Conservation (phyloP, 75 land plant genomes). For the Selaginella tamariscina region DNA sequence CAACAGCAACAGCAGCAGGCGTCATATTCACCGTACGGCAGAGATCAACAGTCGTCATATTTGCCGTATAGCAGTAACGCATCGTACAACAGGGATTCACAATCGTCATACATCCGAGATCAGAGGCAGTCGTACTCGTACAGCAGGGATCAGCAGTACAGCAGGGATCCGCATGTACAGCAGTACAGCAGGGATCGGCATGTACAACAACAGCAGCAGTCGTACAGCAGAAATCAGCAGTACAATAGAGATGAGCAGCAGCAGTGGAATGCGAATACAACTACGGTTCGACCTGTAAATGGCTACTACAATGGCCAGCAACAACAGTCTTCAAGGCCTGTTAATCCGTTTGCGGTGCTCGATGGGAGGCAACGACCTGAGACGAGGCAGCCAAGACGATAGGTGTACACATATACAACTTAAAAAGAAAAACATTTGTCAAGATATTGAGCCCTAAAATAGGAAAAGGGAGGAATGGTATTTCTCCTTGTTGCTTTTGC, state of each 20-base stretch:
- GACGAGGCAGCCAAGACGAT: too few relatives aligned
- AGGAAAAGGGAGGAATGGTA: too few relatives aligned
- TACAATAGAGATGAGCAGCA: background rate
- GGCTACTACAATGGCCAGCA: background rate
- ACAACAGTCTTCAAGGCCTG: background rate
- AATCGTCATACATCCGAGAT: too few relatives aligned
- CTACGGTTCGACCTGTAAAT: background rate
- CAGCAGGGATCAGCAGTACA: background rate
- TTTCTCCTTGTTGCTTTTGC: too few relatives aligned
- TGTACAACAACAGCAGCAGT: background rate
- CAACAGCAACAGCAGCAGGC: background rate
- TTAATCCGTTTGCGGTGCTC: background rate
- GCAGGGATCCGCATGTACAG: background rate
- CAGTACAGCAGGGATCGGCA: background rate
- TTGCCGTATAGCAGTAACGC: too few relatives aligned
- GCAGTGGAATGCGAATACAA: too few relatives aligned
- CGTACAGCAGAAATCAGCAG: background rate
- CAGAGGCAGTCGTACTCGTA: background rate
- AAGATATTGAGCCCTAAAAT: too few relatives aligned
- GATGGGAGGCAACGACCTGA: constrained; percentile 1
- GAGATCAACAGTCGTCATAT: too few relatives aligned
- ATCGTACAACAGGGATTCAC: too few relatives aligned
- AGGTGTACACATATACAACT: too few relatives aligned
- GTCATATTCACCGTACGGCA: too few relatives aligned
- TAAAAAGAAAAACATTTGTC: too few relatives aligned